phyloP scores from a whole-genome alignment of 192 early-diverging fungal genomes.

The Backusella parvicylindrica region DNA sequence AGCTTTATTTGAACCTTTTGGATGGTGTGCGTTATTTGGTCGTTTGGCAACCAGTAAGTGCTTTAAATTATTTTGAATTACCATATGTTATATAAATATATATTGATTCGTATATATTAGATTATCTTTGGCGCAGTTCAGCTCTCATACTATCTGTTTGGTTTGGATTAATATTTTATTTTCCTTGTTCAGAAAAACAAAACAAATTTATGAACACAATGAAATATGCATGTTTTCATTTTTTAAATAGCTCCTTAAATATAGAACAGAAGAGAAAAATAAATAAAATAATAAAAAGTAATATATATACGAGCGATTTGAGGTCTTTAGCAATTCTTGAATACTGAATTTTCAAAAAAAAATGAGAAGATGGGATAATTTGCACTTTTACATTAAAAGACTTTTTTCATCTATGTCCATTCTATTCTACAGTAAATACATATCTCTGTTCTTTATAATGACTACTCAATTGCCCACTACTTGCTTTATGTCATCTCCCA shows the following conservation, averaged over 20 bases:
- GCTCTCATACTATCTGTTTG: conserved; percentile 39
- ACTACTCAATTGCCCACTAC: no score
- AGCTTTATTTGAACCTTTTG: conserved; percentile 56
- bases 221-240: not conserved
- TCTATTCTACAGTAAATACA: no score
- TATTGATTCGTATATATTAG: conserved; percentile 9
- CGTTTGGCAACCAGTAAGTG: conserved; percentile 54
- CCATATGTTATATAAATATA: not conserved
- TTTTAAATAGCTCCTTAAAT: not conserved
- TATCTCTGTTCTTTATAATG: no score
- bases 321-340: no score
- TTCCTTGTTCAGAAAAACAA: not conserved
- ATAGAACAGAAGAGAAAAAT: not conserved
- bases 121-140: conserved; percentile 45
- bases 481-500: no score
- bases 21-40: conserved; percentile 56
- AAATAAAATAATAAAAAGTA: not conserved
- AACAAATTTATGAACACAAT: not conserved
- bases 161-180: conserved; percentile 27
- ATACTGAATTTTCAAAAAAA: no score
- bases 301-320: not conserved
- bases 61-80: not conserved
- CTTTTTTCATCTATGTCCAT: no score
- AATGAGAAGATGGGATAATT: no score
- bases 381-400: no score